These are phyloP conservation scores for Dalechampia spathulata DNA, from an alignment of 441 rosid genomes.

Conservation along the genomic window DNA sequence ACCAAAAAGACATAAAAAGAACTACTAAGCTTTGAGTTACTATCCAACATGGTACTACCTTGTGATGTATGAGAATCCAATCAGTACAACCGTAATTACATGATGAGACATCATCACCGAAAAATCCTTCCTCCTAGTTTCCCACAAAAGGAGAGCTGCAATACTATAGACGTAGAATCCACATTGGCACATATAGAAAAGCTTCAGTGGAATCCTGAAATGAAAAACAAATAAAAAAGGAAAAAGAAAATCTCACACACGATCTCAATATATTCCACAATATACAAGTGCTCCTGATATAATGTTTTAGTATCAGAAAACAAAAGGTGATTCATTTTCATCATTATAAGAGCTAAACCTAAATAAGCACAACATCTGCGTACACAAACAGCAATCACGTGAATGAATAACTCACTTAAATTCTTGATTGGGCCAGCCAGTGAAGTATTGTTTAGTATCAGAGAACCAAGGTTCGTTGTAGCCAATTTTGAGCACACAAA, in stretches of 20 bases:
- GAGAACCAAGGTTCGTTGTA: conserved; percentile 69
- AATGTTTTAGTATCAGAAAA: too few species aligned
- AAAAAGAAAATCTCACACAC: too few species aligned
- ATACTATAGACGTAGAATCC: conserved; percentile 78
- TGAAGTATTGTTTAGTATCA: conserved; percentile 48
- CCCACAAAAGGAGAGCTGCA: conserved; percentile 87
- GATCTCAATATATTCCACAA: too few species aligned
- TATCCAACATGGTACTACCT: conserved; percentile 36
- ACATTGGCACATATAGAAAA: conserved; percentile 87
- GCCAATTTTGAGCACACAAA: conserved; percentile 43
- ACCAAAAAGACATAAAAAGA: not conserved
- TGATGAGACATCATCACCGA: conserved; percentile 99
- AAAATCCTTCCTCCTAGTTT: conserved; percentile 93
- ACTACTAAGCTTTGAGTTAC: not conserved
- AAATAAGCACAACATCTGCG: too few species aligned
- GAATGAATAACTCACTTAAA: conserved; percentile 49
- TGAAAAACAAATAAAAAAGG: too few species aligned
- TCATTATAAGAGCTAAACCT: conserved; percentile 3
- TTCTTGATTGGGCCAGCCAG: conserved; percentile 91
- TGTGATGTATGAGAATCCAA: conserved; percentile 68
- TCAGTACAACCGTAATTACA: conserved; percentile 70
- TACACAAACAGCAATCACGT: too few species aligned
- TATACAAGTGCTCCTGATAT: conserved; percentile 1
- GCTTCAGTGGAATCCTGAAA: conserved; percentile 57
- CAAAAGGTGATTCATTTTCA: not conserved